Evolutionary conservation across 2,329 filamentous ascomycete genomes (phyloP).

Genomic region (Dryadomyces quercivorus): DNA sequence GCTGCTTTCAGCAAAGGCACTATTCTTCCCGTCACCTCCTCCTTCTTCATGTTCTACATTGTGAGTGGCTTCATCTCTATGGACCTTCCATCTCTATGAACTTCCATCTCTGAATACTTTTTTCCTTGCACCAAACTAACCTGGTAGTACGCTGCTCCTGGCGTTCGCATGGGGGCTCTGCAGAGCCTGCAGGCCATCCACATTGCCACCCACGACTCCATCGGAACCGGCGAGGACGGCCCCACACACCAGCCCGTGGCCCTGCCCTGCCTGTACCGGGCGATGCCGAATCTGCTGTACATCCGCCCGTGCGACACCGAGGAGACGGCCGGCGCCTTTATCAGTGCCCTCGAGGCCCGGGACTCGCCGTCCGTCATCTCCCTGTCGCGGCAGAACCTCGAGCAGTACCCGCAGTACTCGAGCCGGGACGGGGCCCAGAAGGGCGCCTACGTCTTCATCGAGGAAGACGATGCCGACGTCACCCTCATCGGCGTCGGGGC

Average conservation of each 20-base stretch:
- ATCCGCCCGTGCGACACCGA: conserved; percentile 48
- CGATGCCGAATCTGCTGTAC: conserved; percentile 51
- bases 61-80: neutral
- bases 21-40: conserved; percentile 39
- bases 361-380: conserved; percentile 30
- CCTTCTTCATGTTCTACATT: conserved; percentile 45
- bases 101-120: neutral
- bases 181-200: conserved; percentile 44
- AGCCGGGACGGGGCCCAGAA: conserved; percentile 22
- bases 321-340: conserved; percentile 42
- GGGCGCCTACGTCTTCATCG: conserved; percentile 27
- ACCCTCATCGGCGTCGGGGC: conserved; percentile 26
- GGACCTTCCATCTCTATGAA: conserved; percentile 21
- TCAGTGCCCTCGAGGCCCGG: conserved; percentile 21
- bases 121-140: neutral
- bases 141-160: conserved; percentile 5
- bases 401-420: conserved; percentile 18
- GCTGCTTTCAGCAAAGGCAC: conserved; percentile 40
- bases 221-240: conserved; percentile 47
- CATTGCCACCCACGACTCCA: conserved; percentile 48
- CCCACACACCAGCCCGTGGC: conserved; percentile 52
- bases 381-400: conserved; percentile 26
- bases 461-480: conserved; percentile 22
- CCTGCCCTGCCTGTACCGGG: conserved; percentile 42
- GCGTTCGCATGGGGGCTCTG: conserved; percentile 38